Conservation (phyloP, 1,284 basidiomycete species). For the Taiwanofungus camphoratus region DNA sequence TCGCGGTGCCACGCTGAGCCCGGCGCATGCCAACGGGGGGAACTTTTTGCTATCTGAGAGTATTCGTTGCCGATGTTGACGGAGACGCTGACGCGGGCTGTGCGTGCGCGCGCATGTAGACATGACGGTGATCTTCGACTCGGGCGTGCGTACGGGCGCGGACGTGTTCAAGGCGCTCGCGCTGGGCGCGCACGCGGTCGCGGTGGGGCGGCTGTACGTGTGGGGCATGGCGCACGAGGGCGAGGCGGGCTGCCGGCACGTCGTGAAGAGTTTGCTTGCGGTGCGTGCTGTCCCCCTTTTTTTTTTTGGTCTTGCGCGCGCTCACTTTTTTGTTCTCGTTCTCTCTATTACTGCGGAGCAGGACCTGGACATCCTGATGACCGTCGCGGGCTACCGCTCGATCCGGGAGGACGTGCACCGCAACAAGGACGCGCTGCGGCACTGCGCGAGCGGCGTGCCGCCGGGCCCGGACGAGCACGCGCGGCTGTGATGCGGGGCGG, state of each 20-base stretch:
- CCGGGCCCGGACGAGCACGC: slow-evolving; percentile 35
- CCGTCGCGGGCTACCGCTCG: slow-evolving; percentile 40
- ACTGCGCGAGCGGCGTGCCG: slow-evolving; percentile 33
- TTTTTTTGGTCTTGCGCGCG: not conserved
- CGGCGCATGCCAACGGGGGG: too few species aligned
- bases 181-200: slow-evolving; percentile 41
- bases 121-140: slow-evolving; percentile 58
- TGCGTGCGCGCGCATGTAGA: too few species aligned
- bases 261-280: slow-evolving; percentile 53
- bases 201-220: slow-evolving; percentile 42
- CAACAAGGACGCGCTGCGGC: slow-evolving; percentile 33
- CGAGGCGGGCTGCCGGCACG: slow-evolving; percentile 45
- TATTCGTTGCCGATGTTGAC: too few species aligned
- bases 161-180: slow-evolving; percentile 57
- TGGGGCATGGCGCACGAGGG: slow-evolving; percentile 49
- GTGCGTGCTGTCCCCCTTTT: slow-evolving; percentile 19
- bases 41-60: too few species aligned
- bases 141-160: slow-evolving; percentile 48
- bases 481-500: slow-evolving; percentile 34
- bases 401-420: slow-evolving; percentile 32
- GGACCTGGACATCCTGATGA: slow-evolving; percentile 56
- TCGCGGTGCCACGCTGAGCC: too few species aligned
- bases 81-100: too few species aligned
- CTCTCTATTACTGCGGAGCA: slow-evolving; percentile 8
- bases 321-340: too few species aligned